Evolutionary conservation across 208 protist species (phyloP).

Genomic region (Crithidia expoeki): DNA sequence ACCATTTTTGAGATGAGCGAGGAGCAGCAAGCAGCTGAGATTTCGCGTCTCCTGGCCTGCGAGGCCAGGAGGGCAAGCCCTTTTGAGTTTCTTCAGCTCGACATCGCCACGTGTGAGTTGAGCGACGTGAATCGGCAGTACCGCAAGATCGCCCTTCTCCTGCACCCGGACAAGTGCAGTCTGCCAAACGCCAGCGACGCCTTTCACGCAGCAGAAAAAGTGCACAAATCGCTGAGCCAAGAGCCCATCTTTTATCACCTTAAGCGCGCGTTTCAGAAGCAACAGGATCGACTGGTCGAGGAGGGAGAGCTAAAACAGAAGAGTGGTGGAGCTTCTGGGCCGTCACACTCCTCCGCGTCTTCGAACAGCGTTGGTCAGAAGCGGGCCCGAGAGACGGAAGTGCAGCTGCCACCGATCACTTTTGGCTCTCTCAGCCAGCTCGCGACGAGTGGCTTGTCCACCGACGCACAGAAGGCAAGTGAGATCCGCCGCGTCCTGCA

Average conservation of each 20-base stretch:
- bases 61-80: conserved; percentile 41
- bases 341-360: conserved; percentile 15
- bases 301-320: conserved; percentile 24
- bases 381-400: conserved; percentile 8
- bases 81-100: conserved; percentile 71
- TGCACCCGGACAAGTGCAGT: conserved; percentile 92
- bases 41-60: conserved; percentile 66
- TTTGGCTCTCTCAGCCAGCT: conserved; percentile 53
- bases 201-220: conserved; percentile 83
- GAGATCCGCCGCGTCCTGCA: conserved; percentile 84
- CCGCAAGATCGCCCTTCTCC: conserved; percentile 74
- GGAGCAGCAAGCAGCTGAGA: conserved; percentile 60
- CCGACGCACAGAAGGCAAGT: conserved; percentile 66
- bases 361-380: conserved; percentile 9
- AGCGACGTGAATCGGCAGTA: conserved; percentile 75
- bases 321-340: neutral
- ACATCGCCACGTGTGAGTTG: conserved; percentile 62
- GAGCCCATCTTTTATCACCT: conserved; percentile 70
- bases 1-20: conserved; percentile 26
- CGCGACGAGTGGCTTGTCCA: conserved; percentile 42
- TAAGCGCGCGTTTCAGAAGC: conserved; percentile 66
- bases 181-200: conserved; percentile 75
- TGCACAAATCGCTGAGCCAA: conserved; percentile 78
- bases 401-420: conserved; percentile 23
- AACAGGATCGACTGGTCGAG: conserved; percentile 55